Evolutionary conservation across 2,329 filamentous ascomycete genomes (phyloP).

Genomic region (Leptographium flavum): DNA sequence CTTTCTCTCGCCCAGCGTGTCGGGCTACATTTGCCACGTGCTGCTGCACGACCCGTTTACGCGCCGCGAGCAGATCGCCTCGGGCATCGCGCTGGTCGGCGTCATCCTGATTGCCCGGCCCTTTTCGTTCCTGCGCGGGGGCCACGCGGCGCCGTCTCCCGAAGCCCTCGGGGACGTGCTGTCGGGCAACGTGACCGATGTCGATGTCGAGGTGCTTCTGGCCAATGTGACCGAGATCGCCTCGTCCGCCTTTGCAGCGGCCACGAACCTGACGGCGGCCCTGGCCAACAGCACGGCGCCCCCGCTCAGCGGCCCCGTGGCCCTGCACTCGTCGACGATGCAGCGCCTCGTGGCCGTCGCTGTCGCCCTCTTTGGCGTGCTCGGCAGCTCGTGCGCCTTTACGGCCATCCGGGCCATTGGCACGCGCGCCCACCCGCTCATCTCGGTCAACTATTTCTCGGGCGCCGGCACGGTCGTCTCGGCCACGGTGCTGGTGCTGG

Average conservation of each 20-base stretch:
- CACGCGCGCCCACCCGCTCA: conserved; percentile 63
- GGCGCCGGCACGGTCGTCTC: conserved; percentile 56
- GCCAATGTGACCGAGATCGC: too few relatives aligned
- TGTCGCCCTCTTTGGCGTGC: conserved; percentile 55
- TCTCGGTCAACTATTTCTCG: conserved; percentile 76
- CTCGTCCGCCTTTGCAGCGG: not conserved
- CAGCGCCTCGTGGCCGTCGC: conserved; percentile 12
- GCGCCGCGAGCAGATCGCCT: conserved; percentile 60
- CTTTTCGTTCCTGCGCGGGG: conserved; percentile 19
- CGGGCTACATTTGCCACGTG: conserved; percentile 68
- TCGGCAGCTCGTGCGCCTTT: conserved; percentile 61
- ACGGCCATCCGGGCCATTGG: conserved; percentile 70
- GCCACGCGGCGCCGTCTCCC: too few relatives aligned
- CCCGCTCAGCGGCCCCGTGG: not conserved
- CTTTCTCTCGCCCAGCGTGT: conserved; percentile 66
- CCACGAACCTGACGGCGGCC: not conserved
- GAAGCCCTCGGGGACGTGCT: too few relatives aligned
- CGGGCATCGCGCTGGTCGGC: conserved; percentile 59
- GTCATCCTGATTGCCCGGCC: conserved; percentile 76
- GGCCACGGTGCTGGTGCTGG: conserved; percentile 39
- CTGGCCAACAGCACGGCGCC: not conserved
- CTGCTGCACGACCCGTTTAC: conserved; percentile 66
- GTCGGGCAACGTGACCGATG: too few relatives aligned
- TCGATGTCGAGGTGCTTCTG: too few relatives aligned
- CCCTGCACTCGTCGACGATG: conserved; percentile 1